These are phyloP conservation scores for Sclerotinia spermophila DNA, from an alignment of 2,329 filamentous ascomycete species.

Conservation along the genomic window DNA sequence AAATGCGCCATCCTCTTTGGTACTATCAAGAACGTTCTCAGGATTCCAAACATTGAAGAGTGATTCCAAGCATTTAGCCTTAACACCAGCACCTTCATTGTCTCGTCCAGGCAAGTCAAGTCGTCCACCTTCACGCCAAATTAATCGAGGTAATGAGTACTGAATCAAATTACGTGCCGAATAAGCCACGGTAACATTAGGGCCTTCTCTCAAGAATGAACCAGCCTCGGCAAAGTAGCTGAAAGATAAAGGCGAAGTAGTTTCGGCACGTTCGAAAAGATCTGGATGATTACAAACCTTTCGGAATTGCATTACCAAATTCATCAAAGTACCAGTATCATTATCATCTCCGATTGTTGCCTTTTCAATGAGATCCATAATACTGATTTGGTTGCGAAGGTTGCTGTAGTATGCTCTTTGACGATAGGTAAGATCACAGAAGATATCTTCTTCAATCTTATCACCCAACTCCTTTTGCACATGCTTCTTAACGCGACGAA, in stretches of 20 bases:
- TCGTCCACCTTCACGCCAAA: slow-evolving; percentile 79
- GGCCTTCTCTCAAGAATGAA: slow-evolving; percentile 88
- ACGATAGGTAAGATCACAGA: slow-evolving; percentile 94
- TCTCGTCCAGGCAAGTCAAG: slow-evolving; percentile 68
- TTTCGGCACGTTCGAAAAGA: slow-evolving; percentile 91
- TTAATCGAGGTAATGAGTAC: slow-evolving; percentile 73
- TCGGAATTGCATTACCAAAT: slow-evolving; percentile 98
- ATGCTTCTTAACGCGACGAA: slow-evolving; percentile 98
- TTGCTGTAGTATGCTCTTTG: slow-evolving; percentile 92
- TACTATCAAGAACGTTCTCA: slow-evolving; percentile 67
- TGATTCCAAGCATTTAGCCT: slow-evolving; percentile 69
- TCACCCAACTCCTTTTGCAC: slow-evolving; percentile 98
- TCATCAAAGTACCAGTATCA: slow-evolving; percentile 96
- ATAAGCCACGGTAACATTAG: slow-evolving; percentile 75
- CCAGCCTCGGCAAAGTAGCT: slow-evolving; percentile 92
- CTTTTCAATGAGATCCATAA: slow-evolving; percentile 98
- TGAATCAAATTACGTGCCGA: slow-evolving; percentile 84
- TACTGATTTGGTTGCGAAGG: slow-evolving; percentile 93
- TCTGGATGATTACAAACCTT: slow-evolving; percentile 99
- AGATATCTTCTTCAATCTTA: slow-evolving; percentile 96
- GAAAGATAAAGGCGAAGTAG: slow-evolving; percentile 77
- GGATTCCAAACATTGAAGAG: slow-evolving; percentile 89
- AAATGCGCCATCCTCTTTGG: slow-evolving; percentile 63
- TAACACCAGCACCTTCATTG: slow-evolving; percentile 76
- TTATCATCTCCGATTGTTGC: slow-evolving; percentile 90